These are phyloP conservation scores for Uronychia setigera DNA, from an alignment of 73 alveolate species.

Conservation along the genomic window DNA sequence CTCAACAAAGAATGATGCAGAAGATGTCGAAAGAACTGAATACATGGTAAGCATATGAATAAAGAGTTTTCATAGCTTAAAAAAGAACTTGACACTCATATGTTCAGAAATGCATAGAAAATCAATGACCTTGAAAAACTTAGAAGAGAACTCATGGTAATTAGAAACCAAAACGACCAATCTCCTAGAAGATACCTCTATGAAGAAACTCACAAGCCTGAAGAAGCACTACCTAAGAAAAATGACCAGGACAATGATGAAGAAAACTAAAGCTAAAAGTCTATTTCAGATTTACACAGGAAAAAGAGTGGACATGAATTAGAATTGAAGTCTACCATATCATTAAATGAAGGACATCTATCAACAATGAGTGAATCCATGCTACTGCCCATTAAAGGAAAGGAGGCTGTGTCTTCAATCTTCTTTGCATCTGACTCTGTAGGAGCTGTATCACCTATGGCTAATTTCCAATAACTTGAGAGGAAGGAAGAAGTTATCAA, in stretches of 20 bases:
- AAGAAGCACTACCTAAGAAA: not conserved
- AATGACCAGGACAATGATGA: not conserved
- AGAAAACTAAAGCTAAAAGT: too few relatives aligned
- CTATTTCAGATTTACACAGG: not conserved
- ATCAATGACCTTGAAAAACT: not conserved
- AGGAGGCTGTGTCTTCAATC: not conserved
- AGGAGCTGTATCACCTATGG: not conserved
- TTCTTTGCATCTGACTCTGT: not conserved
- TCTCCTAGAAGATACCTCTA: not conserved
- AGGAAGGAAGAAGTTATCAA: not conserved
- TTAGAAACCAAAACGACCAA: not conserved
- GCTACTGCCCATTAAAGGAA: not conserved
- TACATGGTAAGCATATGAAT: not conserved
- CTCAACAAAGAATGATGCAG: not conserved
- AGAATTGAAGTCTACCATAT: not conserved
- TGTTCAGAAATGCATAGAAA: not conserved
- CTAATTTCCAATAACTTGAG: not conserved
- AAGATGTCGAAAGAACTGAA: not conserved
- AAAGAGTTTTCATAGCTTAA: not conserved
- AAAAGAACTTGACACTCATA: not conserved
- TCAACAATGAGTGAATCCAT: not conserved
- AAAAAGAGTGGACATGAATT: not conserved
- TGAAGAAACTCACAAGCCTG: not conserved
- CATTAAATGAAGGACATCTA: not conserved
- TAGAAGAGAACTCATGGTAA: not conserved